Base-by-base conservation (phyloP, 805 yeast genomes). In the Ogataea pilisensis region DNA sequence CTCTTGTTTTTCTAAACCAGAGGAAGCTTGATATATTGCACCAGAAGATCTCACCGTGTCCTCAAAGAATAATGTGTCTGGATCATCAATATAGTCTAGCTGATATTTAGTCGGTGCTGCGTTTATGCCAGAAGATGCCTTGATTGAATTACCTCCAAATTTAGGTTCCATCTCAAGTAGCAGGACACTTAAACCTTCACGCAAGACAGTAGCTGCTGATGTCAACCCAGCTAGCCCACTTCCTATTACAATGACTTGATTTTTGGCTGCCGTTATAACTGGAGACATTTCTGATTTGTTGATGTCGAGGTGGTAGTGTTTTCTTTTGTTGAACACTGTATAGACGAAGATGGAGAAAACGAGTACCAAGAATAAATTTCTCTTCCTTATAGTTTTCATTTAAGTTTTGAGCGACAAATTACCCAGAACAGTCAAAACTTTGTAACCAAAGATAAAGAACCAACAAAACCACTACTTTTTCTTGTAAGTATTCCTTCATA, bases 101-200 rank as follows among this genome's bases (percentile, higher is more conserved):
- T 85, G 95, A 4, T 83, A 76, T 14, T 72, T 54, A 0, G 95
- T 82, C 28, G 71, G 64, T 0, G 85, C 81, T n/a, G 93, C 95
- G 53, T 80, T 80, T 49, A 80, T 80, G 6, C 85, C 85, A 1
- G 80, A 74, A 1, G 85, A 77, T 2, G 85, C 85, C 54, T 80
- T 80, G 19, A 81, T 80, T 35, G 82, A 75, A 53, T 80, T 80
- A 1, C 85, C 85, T 34, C 83, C 80, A 32, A 76, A 68, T 49
- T 73, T 76, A 8, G 78, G 74, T 48, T 76, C 81, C 53, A 78
- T 78, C 52, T 80, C 85, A 29, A 80, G 51, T 7, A 80, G 53
- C 2, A 72, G 62, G 20, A 79, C 73, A 51, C 73, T 75, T 32
- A 73, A 69, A 1, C 83, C 85, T 31, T 43, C 31, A 7, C 38